Base-by-base conservation (phyloP, 106 monocot genomes). In the Platanthera zijinensis region DNA sequence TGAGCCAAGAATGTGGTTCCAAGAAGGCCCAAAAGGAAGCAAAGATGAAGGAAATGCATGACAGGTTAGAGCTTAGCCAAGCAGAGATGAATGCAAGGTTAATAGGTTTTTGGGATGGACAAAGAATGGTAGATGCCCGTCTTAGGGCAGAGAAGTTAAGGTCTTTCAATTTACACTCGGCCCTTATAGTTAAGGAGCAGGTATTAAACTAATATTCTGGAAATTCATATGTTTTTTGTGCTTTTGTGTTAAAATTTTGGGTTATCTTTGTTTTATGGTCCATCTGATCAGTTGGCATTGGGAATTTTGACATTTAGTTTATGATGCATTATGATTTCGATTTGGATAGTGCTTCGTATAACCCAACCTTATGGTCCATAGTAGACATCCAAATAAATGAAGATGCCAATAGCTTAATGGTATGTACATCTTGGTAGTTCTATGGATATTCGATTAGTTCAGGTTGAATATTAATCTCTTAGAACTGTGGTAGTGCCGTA, bases 41-140 rank as follows among this genome's bases (percentile, higher is more conserved):
- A 51, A 83, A 81, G 63, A 75, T 96, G 82, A 96, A 92, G 79
- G 86, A 84, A 71, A 89, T 96, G 96, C 89, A 84, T 56, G 92
- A 96, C 57, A 93, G 79, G 67, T 78, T 95, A 50, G 92, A 90
- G 32, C 82, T 74, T 50, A 92, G 85, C 69, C 83, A 81, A 70
- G 83, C 87, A 52, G 91, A 93, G 82, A 86, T 96, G 96, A 84
- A 81, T 47, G 74, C 77, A 57, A 89, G 75, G 53, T 83, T 85
- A 73, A 69, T 82, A 75, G 62, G 75, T 72, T 92, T 80, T 61
- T 51, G 74, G 72, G 74, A 75, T 79, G 64, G 73, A 75, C 84
- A 52, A 73, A 77, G 78, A 71, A 74, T 80, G 28, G 50, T 63
- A 14, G 48, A 10, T 73, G 48, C 77, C 61, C 45, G 68, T 76